These are phyloP conservation scores for Dactylellina cionopaga DNA, from an alignment of 2,329 filamentous ascomycete genomes.

Conservation along the genomic window DNA sequence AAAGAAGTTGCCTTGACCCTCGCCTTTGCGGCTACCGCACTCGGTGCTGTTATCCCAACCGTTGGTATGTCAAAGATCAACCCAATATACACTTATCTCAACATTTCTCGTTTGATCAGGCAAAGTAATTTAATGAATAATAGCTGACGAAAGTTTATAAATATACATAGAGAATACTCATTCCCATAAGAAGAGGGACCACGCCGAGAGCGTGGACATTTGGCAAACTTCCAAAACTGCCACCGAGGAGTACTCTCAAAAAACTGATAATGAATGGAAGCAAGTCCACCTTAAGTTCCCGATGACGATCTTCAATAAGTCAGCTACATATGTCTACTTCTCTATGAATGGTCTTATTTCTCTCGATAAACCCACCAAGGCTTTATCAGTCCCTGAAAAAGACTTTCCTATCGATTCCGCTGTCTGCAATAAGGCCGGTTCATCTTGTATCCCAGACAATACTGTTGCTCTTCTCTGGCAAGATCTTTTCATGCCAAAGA, in stretches of 20 bases:
- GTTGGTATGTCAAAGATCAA: too few relatives aligned
- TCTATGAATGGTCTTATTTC: slow-evolving; percentile 16
- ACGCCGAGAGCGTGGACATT: too few relatives aligned
- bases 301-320: slow-evolving; percentile 3
- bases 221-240: too few relatives aligned
- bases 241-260: not conserved
- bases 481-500: not conserved
- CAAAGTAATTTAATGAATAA: too few relatives aligned
- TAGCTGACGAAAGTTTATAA: too few relatives aligned
- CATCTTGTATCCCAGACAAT: not conserved
- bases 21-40: too few relatives aligned
- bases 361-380: not conserved
- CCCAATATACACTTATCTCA: too few relatives aligned
- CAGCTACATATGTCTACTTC: not conserved
- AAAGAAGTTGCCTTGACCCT: too few relatives aligned
- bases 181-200: too few relatives aligned
- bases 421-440: not conserved
- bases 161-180: too few relatives aligned
- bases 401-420: not conserved
- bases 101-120: too few relatives aligned
- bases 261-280: not conserved
- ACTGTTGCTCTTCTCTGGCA: slow-evolving; percentile 8
- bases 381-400: not conserved
- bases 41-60: too few relatives aligned
- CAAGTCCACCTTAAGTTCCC: slow-evolving; percentile 3